Evolutionary conservation across 345 rosid species (phyloP), one percentile per base, ranked within the genome.

Genomic region (Trapa bicornis): DNA sequence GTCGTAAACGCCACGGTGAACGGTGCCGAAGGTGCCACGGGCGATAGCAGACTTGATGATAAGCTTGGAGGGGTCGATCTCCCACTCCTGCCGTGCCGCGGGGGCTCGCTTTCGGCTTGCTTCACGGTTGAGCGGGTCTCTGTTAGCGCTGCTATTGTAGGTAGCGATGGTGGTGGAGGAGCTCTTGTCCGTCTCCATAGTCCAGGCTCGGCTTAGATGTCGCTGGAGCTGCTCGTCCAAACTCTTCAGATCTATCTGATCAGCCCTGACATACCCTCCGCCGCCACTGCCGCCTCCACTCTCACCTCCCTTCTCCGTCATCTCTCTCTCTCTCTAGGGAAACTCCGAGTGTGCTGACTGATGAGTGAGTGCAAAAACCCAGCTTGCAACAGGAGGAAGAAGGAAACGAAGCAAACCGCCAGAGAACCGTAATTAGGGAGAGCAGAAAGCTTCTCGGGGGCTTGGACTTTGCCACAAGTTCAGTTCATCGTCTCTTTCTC

Each of bases 61-160:
- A 60, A 94, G 97, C 83, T 89, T 89, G 68, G 89, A 84, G 68
- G 97, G 99, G 75, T 94, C 99, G 84, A 94, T 91, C 86, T 94
- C 99, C 99, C 96, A 94, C 66, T 86, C 99, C 80, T 84, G 89
- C 64, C 91, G 83, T 35, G 75, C 79, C 2, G 47, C 64, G n/a
- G 64, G 62, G 42, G 42, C 10, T n/a, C 45, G 50, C 66, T 64
- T 41, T 72, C 13, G 17, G 17, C 16, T 4, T 57, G 61, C 35
- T 54, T 32, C 36, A n/a, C 43, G 71, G 71, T 10, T 39, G 17
- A 13, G 37, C 29, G 58, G 61, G 14, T 70, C 68, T 52, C 52
- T 37, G 39, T 58, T 68, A 70, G 47, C 72, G 58, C 66, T 75
- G 47, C 57, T 47, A 41, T 64, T 66, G 75, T 22, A 58, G 73